Evolutionary conservation across 345 rosid species (phyloP).

Genomic region (Erodium maritimum): DNA sequence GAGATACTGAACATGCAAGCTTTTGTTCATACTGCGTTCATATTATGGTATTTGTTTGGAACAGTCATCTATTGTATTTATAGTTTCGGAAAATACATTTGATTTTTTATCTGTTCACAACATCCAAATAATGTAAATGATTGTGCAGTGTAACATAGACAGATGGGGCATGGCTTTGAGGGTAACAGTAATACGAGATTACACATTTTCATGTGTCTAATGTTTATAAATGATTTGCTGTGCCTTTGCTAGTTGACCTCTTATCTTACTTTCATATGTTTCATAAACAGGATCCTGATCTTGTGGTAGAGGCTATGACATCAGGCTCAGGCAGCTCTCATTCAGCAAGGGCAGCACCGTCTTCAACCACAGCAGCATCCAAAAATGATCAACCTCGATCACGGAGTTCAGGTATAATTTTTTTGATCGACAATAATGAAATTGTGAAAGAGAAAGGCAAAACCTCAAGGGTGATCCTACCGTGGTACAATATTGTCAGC

Average conservation of each 20-base stretch:
- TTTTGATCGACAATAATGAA: not conserved
- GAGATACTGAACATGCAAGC: too few relatives aligned
- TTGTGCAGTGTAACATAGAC: too few relatives aligned
- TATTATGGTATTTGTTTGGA: too few relatives aligned
- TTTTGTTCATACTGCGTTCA: too few relatives aligned
- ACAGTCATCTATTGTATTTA: too few relatives aligned
- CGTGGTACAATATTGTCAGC: not conserved
- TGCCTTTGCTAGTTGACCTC: not conserved
- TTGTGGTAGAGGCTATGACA: conserved; percentile 77
- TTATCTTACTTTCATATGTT: not conserved
- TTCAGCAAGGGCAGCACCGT: conserved; percentile 44
- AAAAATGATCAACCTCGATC: conserved; percentile 38
- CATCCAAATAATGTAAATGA: too few relatives aligned
- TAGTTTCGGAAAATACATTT: too few relatives aligned
- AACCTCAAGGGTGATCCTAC: not conserved
- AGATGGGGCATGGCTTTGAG: not conserved
- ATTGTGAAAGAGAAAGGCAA: not conserved
- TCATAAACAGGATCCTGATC: conserved; percentile 62
- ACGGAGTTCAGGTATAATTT: conserved; percentile 42
- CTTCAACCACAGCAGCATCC: conserved; percentile 39
- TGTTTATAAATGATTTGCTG: not conserved
- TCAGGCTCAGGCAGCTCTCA: conserved; percentile 41
- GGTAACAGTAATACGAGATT: not conserved
- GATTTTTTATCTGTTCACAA: too few relatives aligned
- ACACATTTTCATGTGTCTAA: not conserved